Base-by-base conservation (phyloP, 2,329 filamentous ascomycete genomes). In the Paecilomyces niveus region DNA sequence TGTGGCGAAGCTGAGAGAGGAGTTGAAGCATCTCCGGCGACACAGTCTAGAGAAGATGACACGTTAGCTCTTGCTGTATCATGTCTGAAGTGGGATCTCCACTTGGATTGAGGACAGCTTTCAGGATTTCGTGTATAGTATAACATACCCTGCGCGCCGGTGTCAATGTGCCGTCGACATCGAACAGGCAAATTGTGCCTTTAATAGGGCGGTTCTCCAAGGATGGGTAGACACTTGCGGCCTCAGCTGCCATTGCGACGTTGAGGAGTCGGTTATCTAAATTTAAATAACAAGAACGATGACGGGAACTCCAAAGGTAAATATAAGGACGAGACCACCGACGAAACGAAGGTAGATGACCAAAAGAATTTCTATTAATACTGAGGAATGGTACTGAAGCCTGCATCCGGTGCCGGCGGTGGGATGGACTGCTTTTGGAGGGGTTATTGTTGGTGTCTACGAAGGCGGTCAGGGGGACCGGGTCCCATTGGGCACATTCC, bases 121-220 rank as follows among this genome's bases (percentile, higher is more conserved):
- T 29, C 57, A 32, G 54, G 10, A 45, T 24, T 32, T 24, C n/a
- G 55, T 39, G 26, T 15, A 57, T 53, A 15, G 31, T 54, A 54
- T n/a, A 39, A 74, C 81, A 61, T 81, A 95, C 90, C 68, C 83
- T 82, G 65, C 94, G 86, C 53, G 94, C 87, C 50, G 86, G 89
- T 15, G 92, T 94, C 66, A 99, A 85, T 31, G 94, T 97, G 70
- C 85, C 90, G 74, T 99, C 94, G 61, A 99, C 94, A 77, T 99
- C 94, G 77, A 99, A 99, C 63, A 99, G 88, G 71, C 86, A 87
- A 76, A 99, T 89, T 64, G 93, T 97, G 82, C 94, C 91, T 80
- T 92, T 90, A 76, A 97, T 79, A 51, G 90, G 90, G 66, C 94
- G 90, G 69, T 93, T 82, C 73, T 88, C 84, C 65, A 97, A 85